Evolutionary conservation across 306 rosid genomes (phyloP), one percentile per base, ranked within the genome.

Genomic region (Ammopiptanthus mongolicus): DNA sequence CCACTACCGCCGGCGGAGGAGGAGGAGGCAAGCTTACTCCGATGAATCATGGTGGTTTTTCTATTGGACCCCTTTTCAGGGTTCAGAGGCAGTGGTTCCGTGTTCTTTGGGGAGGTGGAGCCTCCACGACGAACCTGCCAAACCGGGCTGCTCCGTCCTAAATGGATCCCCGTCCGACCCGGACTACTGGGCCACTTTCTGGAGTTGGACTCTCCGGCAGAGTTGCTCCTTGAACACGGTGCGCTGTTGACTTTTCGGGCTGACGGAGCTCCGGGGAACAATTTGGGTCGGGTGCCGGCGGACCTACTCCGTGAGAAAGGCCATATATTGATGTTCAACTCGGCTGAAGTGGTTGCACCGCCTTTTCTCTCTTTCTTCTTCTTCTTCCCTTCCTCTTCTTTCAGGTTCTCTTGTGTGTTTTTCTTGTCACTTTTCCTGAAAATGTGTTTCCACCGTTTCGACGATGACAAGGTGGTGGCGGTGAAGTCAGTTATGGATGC

Each of bases 81-180:
- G 55, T 74, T 79, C 10, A 55, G 79, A 52, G 28, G 6, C 8
- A 21, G 39, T 17, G 66, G 53, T 3, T 86, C 88, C n/a, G 73
- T 15, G 75, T 68, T 75, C 83, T 84, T 91, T 1, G 21, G 12
- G 5, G 28, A 12, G 5, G 28, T 41, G 3, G 82, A 53, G 21
- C 78, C 78, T 2, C 86, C 84, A 8, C 94, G 97, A 1, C 91
- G 84, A 4, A 79, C 91, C 79, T 91, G 94, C 98, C 97, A 91
- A 50, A 94, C 96, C 11, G 98, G 98, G 75, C 98, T 94, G 84
- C 91, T 86, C 74, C 98, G 82, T 8, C 96, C 98, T 58, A 94
- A 15, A 71, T 94, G 94, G 50, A 94, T 90, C 0, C 97, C 96
- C 1, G 76, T 29, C 23, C 96, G 87, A 18, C 87, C 89, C 17